Conservation (phyloP, 345 rosid genomes). For the Clausena lansium region DNA sequence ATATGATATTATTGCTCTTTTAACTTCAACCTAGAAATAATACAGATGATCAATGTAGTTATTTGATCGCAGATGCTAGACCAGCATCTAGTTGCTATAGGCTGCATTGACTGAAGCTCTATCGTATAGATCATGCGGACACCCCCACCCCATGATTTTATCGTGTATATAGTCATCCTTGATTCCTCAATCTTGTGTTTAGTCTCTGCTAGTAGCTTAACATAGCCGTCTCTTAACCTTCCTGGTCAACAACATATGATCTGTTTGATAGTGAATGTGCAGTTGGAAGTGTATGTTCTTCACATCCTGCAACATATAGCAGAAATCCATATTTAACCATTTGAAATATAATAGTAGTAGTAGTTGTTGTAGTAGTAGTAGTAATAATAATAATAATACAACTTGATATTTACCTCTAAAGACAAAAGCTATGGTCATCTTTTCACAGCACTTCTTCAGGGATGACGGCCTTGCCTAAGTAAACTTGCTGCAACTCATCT, state of each 20-base stretch:
- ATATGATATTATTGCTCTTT: neutral
- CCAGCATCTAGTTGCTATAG: neutral
- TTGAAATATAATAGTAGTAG: neutral
- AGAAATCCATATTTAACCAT: conserved; percentile 1
- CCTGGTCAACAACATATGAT: neutral
- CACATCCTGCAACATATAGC: conserved; percentile 8
- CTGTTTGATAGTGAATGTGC: neutral
- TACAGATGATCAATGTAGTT: neutral
- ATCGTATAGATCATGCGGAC: neutral
- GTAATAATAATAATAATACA: neutral
- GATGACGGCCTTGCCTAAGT: conserved; percentile 54
- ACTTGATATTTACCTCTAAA: conserved; percentile 24
- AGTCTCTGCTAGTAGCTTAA: neutral
- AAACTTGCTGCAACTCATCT: conserved; percentile 89
- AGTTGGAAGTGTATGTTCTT: neutral
- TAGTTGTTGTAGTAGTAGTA: too few species aligned
- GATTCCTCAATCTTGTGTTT: neutral
- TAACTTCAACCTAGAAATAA: neutral
- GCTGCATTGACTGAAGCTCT: neutral
- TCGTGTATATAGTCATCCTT: neutral
- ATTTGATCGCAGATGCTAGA: neutral
- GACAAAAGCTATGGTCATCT: neutral
- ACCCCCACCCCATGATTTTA: neutral
- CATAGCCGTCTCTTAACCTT: neutral
- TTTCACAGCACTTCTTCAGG: conserved; percentile 38